phyloP scores from a whole-genome alignment of 2,329 filamentous ascomycete genomes.

The Colletotrichum tropicale region DNA sequence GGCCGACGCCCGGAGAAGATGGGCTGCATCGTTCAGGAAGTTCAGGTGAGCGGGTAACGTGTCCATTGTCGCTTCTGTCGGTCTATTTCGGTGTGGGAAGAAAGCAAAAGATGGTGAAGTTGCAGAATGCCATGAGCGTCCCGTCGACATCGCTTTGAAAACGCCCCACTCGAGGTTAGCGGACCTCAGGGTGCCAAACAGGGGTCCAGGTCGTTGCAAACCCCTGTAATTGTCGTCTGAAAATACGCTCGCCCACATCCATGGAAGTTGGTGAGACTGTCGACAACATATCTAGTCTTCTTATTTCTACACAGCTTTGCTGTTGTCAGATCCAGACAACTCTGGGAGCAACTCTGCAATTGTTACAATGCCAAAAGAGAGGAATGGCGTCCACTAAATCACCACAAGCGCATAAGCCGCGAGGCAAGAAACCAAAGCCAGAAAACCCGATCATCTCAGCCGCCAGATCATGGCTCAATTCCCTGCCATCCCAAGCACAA shows the following conservation, averaged over 20 bases:
- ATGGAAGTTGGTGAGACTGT: background rate
- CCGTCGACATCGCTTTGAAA: background rate
- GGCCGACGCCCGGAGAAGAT: slow-evolving; percentile 56
- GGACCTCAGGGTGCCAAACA: background rate
- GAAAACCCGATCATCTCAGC: slow-evolving; percentile 39
- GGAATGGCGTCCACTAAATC: background rate
- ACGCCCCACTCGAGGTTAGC: background rate
- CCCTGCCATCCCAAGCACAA: slow-evolving; percentile 23
- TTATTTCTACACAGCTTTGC: background rate
- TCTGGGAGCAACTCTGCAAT: background rate
- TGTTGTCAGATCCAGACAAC: background rate
- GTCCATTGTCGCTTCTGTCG: background rate
- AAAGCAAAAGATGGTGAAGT: background rate
- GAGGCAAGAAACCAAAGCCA: slow-evolving; percentile 28
- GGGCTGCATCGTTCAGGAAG: slow-evolving; percentile 64
- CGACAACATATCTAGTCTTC: background rate
- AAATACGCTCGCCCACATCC: background rate
- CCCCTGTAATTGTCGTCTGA: slow-evolving; percentile 1
- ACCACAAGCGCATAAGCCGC: slow-evolving; percentile 18
- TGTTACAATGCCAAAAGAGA: background rate
- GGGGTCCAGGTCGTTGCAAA: background rate
- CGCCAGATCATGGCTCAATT: slow-evolving; percentile 37
- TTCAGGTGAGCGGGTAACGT: slow-evolving; percentile 25
- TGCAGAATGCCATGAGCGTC: background rate
- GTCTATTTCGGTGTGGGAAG: background rate